phyloP scores from a whole-genome alignment of 192 early-diverging fungal species.

The Backusella tarrabulga region DNA sequence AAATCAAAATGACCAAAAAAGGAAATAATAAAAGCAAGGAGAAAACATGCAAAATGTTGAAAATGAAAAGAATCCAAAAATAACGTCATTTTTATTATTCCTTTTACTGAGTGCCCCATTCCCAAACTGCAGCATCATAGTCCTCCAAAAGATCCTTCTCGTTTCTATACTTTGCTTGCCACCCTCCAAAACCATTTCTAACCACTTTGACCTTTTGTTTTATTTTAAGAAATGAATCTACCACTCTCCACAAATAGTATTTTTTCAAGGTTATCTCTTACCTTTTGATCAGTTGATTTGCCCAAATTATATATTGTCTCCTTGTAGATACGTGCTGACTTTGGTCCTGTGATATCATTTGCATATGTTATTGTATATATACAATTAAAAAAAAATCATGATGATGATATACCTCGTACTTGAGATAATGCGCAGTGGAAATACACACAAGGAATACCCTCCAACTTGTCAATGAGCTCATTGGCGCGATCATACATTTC shows the following conservation, averaged over 20 bases:
- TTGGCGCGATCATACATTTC: slow-evolving; percentile 51
- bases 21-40: not conserved
- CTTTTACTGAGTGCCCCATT: slow-evolving; percentile 12
- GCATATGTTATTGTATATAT: not conserved
- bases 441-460: slow-evolving; percentile 60
- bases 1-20: not conserved
- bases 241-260: not conserved
- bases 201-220: slow-evolving; percentile 55
- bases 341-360: slow-evolving; percentile 23
- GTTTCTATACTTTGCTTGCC: slow-evolving; percentile 55
- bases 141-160: slow-evolving; percentile 60
- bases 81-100: not conserved
- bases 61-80: not conserved
- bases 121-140: slow-evolving; percentile 53
- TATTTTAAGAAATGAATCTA: slow-evolving; percentile 19
- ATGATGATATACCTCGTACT: slow-evolving; percentile 48
- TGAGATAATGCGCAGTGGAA: slow-evolving; percentile 92
- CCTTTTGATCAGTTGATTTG: slow-evolving; percentile 24
- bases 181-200: slow-evolving; percentile 63
- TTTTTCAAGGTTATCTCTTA: not conserved
- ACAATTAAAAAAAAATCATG: not conserved
- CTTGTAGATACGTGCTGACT: slow-evolving; percentile 62
- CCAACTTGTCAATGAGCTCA: slow-evolving; percentile 49
- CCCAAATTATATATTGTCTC: slow-evolving; percentile 41
- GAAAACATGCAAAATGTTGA: not conserved